Conservation (phyloP, 2,329 filamentous ascomycete genomes). For the Cladophialophora bantiana region DNA sequence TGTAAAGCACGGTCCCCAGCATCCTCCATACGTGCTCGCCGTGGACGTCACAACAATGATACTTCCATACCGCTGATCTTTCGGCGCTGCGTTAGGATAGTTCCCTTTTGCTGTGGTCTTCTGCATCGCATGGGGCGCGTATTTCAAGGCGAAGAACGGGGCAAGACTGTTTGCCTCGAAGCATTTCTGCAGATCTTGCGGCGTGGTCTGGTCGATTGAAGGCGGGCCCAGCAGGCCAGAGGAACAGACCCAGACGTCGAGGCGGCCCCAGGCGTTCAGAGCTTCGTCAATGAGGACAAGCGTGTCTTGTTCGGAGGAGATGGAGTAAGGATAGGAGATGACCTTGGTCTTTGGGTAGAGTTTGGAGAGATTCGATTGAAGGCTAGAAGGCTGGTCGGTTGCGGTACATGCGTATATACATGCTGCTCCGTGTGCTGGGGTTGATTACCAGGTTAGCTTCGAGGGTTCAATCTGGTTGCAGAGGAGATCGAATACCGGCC, state of each 20-base stretch:
- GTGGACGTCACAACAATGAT: slow-evolving; percentile 68
- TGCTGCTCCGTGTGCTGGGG: slow-evolving; percentile 66
- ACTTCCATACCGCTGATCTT: slow-evolving; percentile 66
- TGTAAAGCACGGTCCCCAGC: slow-evolving; percentile 68
- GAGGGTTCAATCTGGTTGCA: background rate
- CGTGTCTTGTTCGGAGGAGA: slow-evolving; percentile 66
- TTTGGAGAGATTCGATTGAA: slow-evolving; percentile 47
- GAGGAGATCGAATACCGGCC: slow-evolving; percentile 50
- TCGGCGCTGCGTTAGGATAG: slow-evolving; percentile 68
- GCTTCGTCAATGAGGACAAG: slow-evolving; percentile 68
- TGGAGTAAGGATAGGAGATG: slow-evolving; percentile 67
- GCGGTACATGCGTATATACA: slow-evolving; percentile 60
- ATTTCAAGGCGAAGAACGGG: slow-evolving; percentile 70
- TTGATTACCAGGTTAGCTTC: background rate
- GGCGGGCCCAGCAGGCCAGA: slow-evolving; percentile 65
- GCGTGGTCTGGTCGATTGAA: slow-evolving; percentile 63
- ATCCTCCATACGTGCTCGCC: slow-evolving; percentile 64
- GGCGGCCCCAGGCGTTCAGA: slow-evolving; percentile 64
- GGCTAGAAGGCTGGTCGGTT: slow-evolving; percentile 30
- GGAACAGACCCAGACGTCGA: slow-evolving; percentile 68
- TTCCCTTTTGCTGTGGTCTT: slow-evolving; percentile 62
- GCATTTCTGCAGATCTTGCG: slow-evolving; percentile 62
- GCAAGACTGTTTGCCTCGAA: slow-evolving; percentile 68
- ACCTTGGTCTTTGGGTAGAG: slow-evolving; percentile 64
- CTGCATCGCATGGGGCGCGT: slow-evolving; percentile 68